Conservation (phyloP, 768 basidiomycete species). For the Mycena chlorophos region DNA sequence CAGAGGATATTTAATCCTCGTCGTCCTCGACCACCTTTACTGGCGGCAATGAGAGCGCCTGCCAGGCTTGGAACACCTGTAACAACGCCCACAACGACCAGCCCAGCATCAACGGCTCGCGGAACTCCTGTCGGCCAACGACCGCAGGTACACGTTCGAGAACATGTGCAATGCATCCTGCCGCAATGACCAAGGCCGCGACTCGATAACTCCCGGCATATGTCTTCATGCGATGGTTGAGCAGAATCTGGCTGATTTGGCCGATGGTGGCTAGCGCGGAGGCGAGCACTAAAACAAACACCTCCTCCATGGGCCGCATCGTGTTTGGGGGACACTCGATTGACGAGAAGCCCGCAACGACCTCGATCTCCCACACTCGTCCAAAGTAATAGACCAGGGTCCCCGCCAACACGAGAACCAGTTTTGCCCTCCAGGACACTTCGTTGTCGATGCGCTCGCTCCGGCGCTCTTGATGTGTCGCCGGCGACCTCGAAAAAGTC, state of each 20-base stretch:
- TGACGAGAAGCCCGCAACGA: not conserved
- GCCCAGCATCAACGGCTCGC: conserved; percentile 10
- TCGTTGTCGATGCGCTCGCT: conserved; percentile 8
- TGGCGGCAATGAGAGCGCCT: not conserved
- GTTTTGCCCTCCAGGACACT: conserved; percentile 6
- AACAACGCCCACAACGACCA: not conserved
- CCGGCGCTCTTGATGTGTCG: not conserved
- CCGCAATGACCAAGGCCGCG: not conserved
- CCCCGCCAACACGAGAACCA: not conserved
- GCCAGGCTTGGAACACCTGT: not conserved
- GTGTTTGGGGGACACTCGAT: not conserved
- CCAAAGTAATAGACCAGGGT: not conserved
- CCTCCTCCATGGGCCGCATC: not conserved
- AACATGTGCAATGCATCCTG: not conserved
- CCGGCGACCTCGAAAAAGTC: conserved; percentile 10
- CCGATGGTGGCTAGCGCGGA: not conserved
- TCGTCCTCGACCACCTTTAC: not conserved
- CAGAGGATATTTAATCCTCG: not conserved
- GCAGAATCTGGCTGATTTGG: conserved; percentile 23
- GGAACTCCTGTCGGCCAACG: conserved; percentile 8
- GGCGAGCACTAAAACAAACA: not conserved
- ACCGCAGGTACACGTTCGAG: conserved; percentile 8
- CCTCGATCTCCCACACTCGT: not conserved
- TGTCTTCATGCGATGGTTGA: conserved; percentile 25
- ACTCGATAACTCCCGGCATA: conserved; percentile 28